A percentile compares a stretch with the other conserved stretches of the same genome.
Evolutionary conservation across 495 filamentous ascomycete genomes (phyloP).

Genomic region (Neurospora pannonica): DNA sequence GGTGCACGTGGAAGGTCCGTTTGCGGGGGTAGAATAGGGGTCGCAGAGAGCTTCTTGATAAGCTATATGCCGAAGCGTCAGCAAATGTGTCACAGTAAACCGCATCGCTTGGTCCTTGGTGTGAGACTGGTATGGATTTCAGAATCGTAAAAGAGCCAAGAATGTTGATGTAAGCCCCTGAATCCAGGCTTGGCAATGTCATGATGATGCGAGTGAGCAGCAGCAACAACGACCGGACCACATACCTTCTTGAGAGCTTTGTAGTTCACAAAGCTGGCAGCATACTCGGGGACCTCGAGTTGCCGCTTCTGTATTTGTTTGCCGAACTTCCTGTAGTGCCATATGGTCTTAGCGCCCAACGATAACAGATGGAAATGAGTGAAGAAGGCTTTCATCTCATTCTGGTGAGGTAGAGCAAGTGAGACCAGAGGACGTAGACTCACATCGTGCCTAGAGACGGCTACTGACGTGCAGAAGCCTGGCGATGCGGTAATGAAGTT

Average conservation of each 20-base stretch:
- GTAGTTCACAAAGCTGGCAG: slow-evolving; percentile 97
- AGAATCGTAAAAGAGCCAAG: neutral
- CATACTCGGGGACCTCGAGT: slow-evolving; percentile 98
- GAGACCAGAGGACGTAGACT: neutral
- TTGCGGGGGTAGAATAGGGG: slow-evolving; percentile 68
- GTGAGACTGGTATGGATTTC: neutral
- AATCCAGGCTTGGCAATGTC: neutral
- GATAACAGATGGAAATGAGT: neutral
- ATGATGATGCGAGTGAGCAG: neutral
- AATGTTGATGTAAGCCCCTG: neutral
- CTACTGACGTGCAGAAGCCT: neutral
- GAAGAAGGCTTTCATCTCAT: neutral
- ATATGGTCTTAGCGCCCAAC: neutral
- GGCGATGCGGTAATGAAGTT: neutral
- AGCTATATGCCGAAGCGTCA: slow-evolving; percentile 50
- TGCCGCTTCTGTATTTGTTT: slow-evolving; percentile 98
- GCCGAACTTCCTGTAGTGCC: slow-evolving; percentile 83
- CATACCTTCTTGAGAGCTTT: slow-evolving; percentile 95
- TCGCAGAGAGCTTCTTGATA: slow-evolving; percentile 94
- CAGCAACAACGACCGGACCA: neutral
- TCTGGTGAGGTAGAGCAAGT: neutral
- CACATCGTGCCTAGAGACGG: neutral
- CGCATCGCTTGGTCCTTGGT: neutral
- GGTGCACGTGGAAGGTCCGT: slow-evolving; percentile 47
- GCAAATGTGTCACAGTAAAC: neutral